Evolutionary conservation across 202 grass and related monocot species (phyloP), one percentile per base, ranked within the genome.

Genomic region (Zizania palustris): DNA sequence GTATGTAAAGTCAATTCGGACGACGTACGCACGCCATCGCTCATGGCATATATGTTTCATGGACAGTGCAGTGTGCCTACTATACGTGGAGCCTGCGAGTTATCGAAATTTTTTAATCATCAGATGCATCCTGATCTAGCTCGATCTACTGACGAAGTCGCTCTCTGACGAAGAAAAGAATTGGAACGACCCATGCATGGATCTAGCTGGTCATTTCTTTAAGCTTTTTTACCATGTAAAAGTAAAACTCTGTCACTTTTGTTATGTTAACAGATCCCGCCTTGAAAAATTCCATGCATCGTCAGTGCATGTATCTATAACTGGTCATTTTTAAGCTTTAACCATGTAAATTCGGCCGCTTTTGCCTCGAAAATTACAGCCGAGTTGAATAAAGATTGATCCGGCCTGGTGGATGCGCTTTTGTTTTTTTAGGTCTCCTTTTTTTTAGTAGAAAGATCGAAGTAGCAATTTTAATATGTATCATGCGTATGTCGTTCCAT

Each of bases 311-410:
- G 21, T 12, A 55, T 73, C 59, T 66, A 66, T n/a, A 11, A 12
- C 7, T 19, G 41, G 53, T 62, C 72, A 68, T 75, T 68, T 45
- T 66, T 19, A 54, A 54, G 50, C 18, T 82, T 60, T 51, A 51
- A 51, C 54, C 42, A 21, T 9, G 56, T 11, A 20, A 57, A 57
- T 0, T 58, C 4, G 15, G n/a, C 35, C 44, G 13, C 48, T 71
- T 51, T 63, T 11, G 1, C 3, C 67, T 62, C 50, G 44, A 20
- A 34, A 35, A 37, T 77, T 70, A 22, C 35, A 20, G 14, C 13
- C 50, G 34, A 61, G 14, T 67, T 5, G 28, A 28, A 28, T 28
- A 28, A 49, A 37, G 6, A 39, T 21, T 20, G 33, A 12, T 7
- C 0, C n/a, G n/a, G n/a, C n/a, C 19, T 18, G n/a, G 49, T 51